Evolutionary conservation across 148 eudicot species (phyloP), one percentile per base, ranked within the genome.

Genomic region (Chenopodium suecicum): DNA sequence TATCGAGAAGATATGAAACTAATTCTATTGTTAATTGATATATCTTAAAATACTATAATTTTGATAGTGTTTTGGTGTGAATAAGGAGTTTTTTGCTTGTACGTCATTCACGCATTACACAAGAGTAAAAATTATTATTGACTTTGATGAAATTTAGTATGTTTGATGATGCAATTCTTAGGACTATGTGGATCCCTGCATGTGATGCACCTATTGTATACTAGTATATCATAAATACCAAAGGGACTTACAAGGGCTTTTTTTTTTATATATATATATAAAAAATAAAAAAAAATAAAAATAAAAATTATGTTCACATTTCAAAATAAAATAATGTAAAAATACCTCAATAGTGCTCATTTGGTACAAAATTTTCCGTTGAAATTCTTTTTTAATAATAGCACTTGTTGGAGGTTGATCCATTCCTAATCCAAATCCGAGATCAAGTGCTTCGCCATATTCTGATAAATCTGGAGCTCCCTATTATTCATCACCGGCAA

Each of bases 371-470:
- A 94, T 83, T 65, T 88, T 80, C 32, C 91, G 88, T 22, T 87
- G 94, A 9, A 84, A 84, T 23, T 87, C 85, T 65, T 81, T 88
- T 86, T 91, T 94, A 37, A 90, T 44, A 7, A 85, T 50, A 17
- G 81, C 84, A 80, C 84, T 92, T 7, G 98, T 94, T 11, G 98
- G 95, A 77, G 98, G 90, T 29, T 89, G 86, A 75, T 91, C 90
- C 2, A 22, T 22, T 25, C 98, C 98, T 41, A 79, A 75, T 41
- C 92, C 90, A 73, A 79, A 92, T 60, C 87, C 86, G 0, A 85
- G 10, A 7, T 88, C 91, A 68, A 79, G 80, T 27, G 83, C 90
- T 14, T 90, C 87, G 0, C 92, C 92, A 60, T 70, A 84, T 78
- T 88, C 89, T 3, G 97, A 92, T 74, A 94, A 65, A 86, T 92